A percentile compares a stretch with the other conserved stretches of the same genome.
Conservation (phyloP, 495 filamentous ascomycete genomes). For the Tuber calosporum region DNA sequence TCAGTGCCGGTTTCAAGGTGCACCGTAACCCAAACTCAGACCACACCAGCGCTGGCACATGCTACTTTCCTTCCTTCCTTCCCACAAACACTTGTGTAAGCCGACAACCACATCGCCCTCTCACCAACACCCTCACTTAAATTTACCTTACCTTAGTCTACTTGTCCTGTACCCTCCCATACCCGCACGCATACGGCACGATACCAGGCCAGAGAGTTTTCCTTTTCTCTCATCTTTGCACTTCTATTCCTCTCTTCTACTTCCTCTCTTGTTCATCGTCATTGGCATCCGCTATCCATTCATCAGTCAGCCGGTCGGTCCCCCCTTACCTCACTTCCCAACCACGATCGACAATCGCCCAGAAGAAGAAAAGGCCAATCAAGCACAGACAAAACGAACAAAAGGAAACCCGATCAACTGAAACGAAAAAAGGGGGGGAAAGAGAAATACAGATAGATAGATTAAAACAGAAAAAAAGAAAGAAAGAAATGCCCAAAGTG, state of each 20-base stretch:
- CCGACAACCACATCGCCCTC: background rate
- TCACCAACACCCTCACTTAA: background rate
- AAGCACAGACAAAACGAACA: background rate
- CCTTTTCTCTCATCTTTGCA: background rate
- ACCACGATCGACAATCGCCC: background rate
- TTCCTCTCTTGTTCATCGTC: background rate
- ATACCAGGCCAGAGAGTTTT: background rate
- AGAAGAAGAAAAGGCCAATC: background rate
- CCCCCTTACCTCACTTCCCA: background rate
- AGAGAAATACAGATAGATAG: no score
- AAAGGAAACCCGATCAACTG: background rate
- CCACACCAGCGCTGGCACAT: background rate
- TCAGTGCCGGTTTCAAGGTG: no score
- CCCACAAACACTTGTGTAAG: background rate
- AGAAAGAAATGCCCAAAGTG: constrained; percentile 24
- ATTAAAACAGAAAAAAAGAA: background rate
- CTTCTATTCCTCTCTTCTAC: background rate
- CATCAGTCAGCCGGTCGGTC: background rate
- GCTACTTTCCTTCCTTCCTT: background rate
- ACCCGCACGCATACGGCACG: background rate
- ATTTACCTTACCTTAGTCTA: no score
- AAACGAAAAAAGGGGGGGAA: background rate
- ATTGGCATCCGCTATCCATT: background rate
- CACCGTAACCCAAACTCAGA: background rate
- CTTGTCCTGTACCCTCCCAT: background rate